phyloP scores from a whole-genome alignment of 306 rosid genomes.

The Datisca glomerata region DNA sequence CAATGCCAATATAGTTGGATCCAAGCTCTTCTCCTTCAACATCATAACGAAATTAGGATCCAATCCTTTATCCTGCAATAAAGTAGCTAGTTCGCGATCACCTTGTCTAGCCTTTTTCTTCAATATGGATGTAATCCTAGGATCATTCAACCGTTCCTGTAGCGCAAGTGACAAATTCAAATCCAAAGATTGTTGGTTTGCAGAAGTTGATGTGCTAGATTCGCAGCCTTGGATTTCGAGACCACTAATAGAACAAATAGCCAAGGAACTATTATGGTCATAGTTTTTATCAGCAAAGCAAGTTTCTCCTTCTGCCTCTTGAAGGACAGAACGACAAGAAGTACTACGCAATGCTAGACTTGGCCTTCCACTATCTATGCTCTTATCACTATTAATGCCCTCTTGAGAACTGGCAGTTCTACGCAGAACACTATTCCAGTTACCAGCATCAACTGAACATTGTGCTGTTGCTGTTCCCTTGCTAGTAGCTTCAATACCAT shows the following conservation, averaged over 20 bases:
- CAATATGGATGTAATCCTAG: constrained; percentile 78
- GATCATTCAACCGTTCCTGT: constrained; percentile 97
- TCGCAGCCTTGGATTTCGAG: constrained; percentile 92
- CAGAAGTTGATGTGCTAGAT: constrained; percentile 81
- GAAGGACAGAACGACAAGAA: constrained; percentile 85
- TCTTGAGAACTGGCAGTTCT: constrained; percentile 67
- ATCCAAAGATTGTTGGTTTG: constrained; percentile 83
- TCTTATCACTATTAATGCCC: constrained; percentile 88
- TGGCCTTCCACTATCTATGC: constrained; percentile 98
- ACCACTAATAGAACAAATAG: constrained; percentile 84
- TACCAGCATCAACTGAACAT: constrained; percentile 54
- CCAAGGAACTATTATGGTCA: constrained; percentile 58
- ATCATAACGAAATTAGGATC: constrained; percentile 99
- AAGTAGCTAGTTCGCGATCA: constrained; percentile 64
- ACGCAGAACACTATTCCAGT: constrained; percentile 56
- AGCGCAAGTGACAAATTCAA: constrained; percentile 81
- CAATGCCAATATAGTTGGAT: constrained; percentile 93
- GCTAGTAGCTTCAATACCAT: constrained; percentile 53
- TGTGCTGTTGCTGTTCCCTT: constrained; percentile 47
- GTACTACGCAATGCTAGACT: constrained; percentile 88
- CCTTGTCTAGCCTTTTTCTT: constrained; percentile 75
- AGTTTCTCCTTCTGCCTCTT: constrained; percentile 70
- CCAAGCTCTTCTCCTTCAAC: constrained; percentile 95
- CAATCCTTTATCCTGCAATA: constrained; percentile 91
- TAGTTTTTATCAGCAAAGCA: constrained; percentile 43